phyloP scores from a whole-genome alignment of 768 basidiomycete genomes.

The Pseudohyphozyma bogoriensis region DNA sequence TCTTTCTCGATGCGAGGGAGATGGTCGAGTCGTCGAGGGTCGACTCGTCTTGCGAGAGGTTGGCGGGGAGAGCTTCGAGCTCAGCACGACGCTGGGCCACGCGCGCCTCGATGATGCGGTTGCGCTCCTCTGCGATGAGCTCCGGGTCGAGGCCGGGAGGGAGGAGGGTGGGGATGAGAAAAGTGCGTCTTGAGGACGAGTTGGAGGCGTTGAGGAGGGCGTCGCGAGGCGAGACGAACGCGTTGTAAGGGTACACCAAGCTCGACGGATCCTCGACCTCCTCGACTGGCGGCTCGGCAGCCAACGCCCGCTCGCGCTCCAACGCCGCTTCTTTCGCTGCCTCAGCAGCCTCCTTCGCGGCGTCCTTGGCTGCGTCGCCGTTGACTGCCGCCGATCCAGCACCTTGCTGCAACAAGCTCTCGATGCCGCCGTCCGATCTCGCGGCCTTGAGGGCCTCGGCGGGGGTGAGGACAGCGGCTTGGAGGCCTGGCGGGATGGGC shows the following conservation, averaged over 20 bases:
- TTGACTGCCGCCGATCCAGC: too few relatives aligned
- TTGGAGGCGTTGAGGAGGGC: slow-evolving; percentile 54
- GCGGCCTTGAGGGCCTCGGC: slow-evolving; percentile 16
- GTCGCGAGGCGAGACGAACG: slow-evolving; percentile 45
- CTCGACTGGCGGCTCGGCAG: slow-evolving; percentile 10
- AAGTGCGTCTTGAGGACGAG: slow-evolving; percentile 41
- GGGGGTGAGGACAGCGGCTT: slow-evolving; percentile 21
- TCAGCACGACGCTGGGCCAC: slow-evolving; percentile 81
- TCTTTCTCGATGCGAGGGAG: slow-evolving; percentile 54
- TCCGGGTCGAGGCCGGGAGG: slow-evolving; percentile 87
- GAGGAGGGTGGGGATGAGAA: slow-evolving; percentile 79
- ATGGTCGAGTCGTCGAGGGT: slow-evolving; percentile 48
- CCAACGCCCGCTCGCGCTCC: slow-evolving; percentile 1
- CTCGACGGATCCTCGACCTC: slow-evolving; percentile 19
- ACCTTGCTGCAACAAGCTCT: too few relatives aligned
- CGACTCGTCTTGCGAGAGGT: slow-evolving; percentile 52
- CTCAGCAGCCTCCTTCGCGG: background rate
- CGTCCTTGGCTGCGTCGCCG: background rate
- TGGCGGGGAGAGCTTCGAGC: slow-evolving; percentile 60
- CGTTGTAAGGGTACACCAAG: slow-evolving; percentile 22
- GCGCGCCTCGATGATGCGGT: slow-evolving; percentile 79
- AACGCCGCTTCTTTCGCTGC: background rate
- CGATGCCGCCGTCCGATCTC: background rate
- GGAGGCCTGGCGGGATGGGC: slow-evolving; percentile 29
- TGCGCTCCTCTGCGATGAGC: slow-evolving; percentile 79